Base-by-base conservation (phyloP, 202 grass and related monocot genomes). In the Panicum hallii region DNA sequence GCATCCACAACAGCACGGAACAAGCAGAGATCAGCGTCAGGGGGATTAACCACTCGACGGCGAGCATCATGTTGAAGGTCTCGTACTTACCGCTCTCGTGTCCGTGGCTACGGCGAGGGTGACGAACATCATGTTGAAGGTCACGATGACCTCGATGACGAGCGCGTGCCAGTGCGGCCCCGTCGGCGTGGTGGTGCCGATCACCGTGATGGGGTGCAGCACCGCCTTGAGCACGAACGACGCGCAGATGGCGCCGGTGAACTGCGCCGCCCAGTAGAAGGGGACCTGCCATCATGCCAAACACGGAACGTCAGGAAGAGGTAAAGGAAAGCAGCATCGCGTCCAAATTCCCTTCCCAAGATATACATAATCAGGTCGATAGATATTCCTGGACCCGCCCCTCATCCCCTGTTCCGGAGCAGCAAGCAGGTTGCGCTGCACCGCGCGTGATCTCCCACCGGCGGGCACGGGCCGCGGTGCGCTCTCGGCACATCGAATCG, bases 71-170 rank as follows among this genome's bases (percentile, higher is more conserved):
- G 26, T 26, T 26, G 26, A 26, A 26, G 26, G 26, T 26, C 26
- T 26, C 26, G 26, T 26, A 26, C 26, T 26, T 0, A 96, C 97
- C 76, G 97, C 97, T 94, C 89, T 99, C 0, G 68, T 90, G 81
- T 99, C 97, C 49, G 97, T 99, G 23, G 97, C 97, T 23, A 99
- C 97, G 10, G 97, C 97, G 68, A 91, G 88, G 1, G 97, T 99
- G 53, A 99, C 97, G 20, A 99, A 97, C 92, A 99, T 99, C 97
- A 99, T 99, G 91, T 92, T 94, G 84, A 99, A 99, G 13, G 97
- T 97, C 2, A 99, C 97, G 30, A 99, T 72, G 44, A 92, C 16
- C 89, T 99, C 97, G n/a, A 88, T 88, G 79, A 96, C 46, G 30
- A 99, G 90, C 19, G 97, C 69, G 22, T 95, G 93, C 88, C 86